A percentile compares a stretch with the other conserved stretches of the same genome.
Evolutionary conservation across 108 stramenopile species (phyloP).

Genomic region (Stephanodiscus minutulus): DNA sequence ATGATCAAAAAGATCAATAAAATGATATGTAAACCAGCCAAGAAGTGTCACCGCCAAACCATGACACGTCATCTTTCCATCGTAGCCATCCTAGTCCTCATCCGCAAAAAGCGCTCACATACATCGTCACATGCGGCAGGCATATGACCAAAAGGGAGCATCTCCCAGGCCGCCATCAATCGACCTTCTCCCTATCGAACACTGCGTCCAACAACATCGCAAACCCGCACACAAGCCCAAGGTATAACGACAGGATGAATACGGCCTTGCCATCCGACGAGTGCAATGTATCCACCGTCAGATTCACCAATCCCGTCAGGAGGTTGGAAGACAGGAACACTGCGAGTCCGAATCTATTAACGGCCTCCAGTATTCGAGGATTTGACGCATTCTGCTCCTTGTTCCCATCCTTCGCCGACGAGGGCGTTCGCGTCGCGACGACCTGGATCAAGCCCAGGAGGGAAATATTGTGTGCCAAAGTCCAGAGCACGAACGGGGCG

Average conservation of each 20-base stretch:
- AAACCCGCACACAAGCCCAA: constrained; percentile 53
- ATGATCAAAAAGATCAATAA: too few species aligned
- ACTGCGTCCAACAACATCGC: constrained; percentile 38
- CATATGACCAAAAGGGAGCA: too few species aligned
- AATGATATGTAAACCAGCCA: too few species aligned
- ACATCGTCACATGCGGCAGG: too few species aligned
- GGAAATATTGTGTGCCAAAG: constrained; percentile 64
- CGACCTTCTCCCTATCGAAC: not conserved
- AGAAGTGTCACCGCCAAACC: too few species aligned
- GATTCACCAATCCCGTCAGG: constrained; percentile 85
- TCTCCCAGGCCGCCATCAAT: too few species aligned
- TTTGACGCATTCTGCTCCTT: constrained; percentile 11
- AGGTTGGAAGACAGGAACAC: constrained; percentile 90
- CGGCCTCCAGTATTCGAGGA: constrained; percentile 54
- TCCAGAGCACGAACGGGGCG: constrained; percentile 71
- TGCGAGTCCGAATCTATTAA: constrained; percentile 81
- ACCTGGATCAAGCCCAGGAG: constrained; percentile 47
- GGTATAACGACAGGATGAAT: constrained; percentile 59
- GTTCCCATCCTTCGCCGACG: not conserved
- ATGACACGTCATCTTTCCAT: too few species aligned
- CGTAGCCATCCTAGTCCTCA: too few species aligned
- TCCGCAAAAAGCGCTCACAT: too few species aligned
- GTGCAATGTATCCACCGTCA: constrained; percentile 80
- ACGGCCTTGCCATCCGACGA: constrained; percentile 57
- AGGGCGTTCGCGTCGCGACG: constrained; percentile 14